Conservation (phyloP, 2,329 filamentous ascomycete species). For the Tolypocladium cylindrosporum region DNA sequence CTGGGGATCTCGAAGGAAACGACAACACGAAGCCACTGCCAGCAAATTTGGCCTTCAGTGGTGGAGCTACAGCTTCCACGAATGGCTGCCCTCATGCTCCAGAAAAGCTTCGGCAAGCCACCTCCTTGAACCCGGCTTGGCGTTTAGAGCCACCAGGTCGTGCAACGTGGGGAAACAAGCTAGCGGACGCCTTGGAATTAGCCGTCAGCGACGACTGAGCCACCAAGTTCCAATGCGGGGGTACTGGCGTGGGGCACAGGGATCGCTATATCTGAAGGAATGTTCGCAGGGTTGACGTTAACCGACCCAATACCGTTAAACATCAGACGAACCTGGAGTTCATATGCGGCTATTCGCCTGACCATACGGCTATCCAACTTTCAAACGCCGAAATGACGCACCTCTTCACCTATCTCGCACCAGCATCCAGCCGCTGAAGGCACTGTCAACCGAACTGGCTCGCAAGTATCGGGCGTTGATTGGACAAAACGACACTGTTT, state of each 20-base stretch:
- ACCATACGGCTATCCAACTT: not conserved
- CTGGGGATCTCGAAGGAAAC: too few relatives aligned
- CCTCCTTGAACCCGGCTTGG: not conserved
- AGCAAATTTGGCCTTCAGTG: not conserved
- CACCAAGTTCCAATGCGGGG: not conserved
- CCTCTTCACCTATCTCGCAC: not conserved
- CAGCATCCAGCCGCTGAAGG: not conserved
- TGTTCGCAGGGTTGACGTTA: not conserved
- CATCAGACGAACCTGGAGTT: not conserved
- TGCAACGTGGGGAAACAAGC: not conserved
- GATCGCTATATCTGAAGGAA: too few relatives aligned
- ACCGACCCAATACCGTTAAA: not conserved
- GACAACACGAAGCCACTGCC: too few relatives aligned
- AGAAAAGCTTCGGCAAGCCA: not conserved
- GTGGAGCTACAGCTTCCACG: not conserved
- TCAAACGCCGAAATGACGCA: not conserved
- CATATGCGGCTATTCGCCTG: not conserved
- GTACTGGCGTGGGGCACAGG: too few relatives aligned
- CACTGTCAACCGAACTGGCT: not conserved
- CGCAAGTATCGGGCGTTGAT: not conserved
- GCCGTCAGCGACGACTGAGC: not conserved
- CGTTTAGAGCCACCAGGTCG: not conserved
- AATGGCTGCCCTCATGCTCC: not conserved
- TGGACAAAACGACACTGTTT: not conserved
- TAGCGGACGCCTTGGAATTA: not conserved